Conservation (phyloP, 352 stramenopile genomes). For the Thalassiosira allenii region DNA sequence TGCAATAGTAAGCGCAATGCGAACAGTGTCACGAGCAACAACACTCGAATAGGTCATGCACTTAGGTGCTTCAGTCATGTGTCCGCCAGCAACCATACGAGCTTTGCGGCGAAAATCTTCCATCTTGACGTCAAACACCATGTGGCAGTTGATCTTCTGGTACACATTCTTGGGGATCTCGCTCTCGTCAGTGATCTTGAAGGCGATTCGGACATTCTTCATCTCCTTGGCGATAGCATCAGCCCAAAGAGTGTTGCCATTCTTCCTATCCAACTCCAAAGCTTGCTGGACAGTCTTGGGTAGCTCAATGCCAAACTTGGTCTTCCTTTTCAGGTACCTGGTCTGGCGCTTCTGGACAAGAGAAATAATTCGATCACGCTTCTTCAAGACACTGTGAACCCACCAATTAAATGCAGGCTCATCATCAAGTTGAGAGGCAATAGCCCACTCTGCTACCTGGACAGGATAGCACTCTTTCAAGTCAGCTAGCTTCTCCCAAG, state of each 20-base stretch:
- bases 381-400: slow-evolving; percentile 44
- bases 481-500: slow-evolving; percentile 33
- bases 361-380: slow-evolving; percentile 38
- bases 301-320: slow-evolving; percentile 70
- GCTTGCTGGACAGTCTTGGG: slow-evolving; percentile 54
- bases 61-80: slow-evolving; percentile 32
- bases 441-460: slow-evolving; percentile 62
- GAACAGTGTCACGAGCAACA: slow-evolving; percentile 28
- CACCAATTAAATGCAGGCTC: slow-evolving; percentile 64
- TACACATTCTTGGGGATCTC: slow-evolving; percentile 7
- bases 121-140: slow-evolving; percentile 49
- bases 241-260: slow-evolving; percentile 58
- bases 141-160: slow-evolving; percentile 20
- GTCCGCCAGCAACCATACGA: slow-evolving; percentile 20
- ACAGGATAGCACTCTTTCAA: slow-evolving; percentile 66
- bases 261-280: slow-evolving; percentile 47
- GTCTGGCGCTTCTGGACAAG: slow-evolving; percentile 25
- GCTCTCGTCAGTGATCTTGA: slow-evolving; percentile 59
- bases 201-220: slow-evolving; percentile 55
- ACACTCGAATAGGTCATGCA: slow-evolving; percentile 57
- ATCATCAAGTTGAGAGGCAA: slow-evolving; percentile 30
- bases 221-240: slow-evolving; percentile 70
- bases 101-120: slow-evolving; percentile 39
- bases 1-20: slow-evolving; percentile 34
- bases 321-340: slow-evolving; percentile 18